Evolutionary conservation across 805 yeast species (phyloP).

Genomic region (Starmerella kuoi): DNA sequence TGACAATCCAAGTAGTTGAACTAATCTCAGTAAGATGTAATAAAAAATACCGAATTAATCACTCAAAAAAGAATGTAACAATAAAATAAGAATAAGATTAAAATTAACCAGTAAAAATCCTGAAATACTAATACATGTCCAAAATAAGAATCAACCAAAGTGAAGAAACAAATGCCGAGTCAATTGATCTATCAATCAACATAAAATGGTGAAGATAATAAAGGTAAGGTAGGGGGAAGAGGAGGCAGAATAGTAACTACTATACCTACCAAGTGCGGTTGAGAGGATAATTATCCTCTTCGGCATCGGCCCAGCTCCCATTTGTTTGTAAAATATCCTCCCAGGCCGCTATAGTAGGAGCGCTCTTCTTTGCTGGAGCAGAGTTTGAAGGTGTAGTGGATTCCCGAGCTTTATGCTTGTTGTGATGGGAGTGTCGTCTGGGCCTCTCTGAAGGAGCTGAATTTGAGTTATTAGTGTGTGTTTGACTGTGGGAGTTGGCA

Average conservation of each 20-base stretch:
- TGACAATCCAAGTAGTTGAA: background rate
- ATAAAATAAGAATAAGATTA: background rate
- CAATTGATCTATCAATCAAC: no score
- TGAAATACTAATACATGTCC: background rate
- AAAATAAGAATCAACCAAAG: no score
- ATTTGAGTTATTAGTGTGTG: no score
- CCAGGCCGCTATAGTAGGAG: background rate
- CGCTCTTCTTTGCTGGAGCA: background rate
- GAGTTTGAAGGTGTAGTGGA: no score
- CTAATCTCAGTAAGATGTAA: background rate
- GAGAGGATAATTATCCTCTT: slow-evolving; percentile 1
- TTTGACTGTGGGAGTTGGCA: no score
- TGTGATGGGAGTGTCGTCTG: no score
- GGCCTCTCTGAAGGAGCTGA: no score
- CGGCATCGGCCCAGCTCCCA: slow-evolving; percentile 14
- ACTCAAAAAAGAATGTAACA: background rate
- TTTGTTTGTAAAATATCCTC: slow-evolving; percentile 3
- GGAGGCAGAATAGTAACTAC: background rate
- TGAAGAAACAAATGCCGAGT: no score
- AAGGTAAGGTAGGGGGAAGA: background rate
- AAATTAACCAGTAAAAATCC: background rate
- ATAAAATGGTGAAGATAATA: background rate
- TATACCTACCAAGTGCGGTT: background rate
- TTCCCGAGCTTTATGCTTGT: no score
- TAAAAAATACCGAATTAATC: background rate